Base-by-base conservation (phyloP, 2,329 filamentous ascomycete genomes). In the Metarhizium brunneum region DNA sequence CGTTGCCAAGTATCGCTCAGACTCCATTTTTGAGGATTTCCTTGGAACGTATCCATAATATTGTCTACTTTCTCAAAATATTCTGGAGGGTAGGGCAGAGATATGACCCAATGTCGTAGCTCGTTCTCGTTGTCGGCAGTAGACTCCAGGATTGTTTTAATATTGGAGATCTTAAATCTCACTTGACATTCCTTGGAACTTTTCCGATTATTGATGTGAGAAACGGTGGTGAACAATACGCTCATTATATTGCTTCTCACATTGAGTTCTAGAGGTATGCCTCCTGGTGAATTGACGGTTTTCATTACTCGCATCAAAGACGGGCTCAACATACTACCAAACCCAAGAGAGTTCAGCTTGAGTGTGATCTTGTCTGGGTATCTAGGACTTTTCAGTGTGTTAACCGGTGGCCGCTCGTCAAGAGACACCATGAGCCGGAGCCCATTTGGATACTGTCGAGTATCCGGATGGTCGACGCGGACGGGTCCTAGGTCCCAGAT, bases 281-380 rank as follows among this genome's bases (percentile, higher is more conserved):
- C 57, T 2, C 55, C 55, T 6, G 49, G 8, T 2, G 55, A 52
- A 2, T 55, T 29, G n/a, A 69, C 38, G 1, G 62, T 61, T 53
- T 78, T 78, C 76, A 88, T 81, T 8, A 75, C 68, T 65, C 85
- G 79, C 76, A 91, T 83, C 0, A 73, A 72, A 2, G 69, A 71
- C 4, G 80, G 76, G 1, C 76, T 69, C 1, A 77, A 62, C 69
- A 83, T 76, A 45, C 83, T 73, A 0, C 88, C 87, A 61, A 91
- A 86, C 18, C 83, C 77, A 2, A 91, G 63, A 0, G 70, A 71
- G 1, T 65, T 62, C 2, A 79, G 72, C 1, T 67, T 63, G 2
- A 84, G 59, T 16, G 64, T 72, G 67, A 80, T 68, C 20, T 64
- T 64, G 25, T 64, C 57, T 1, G 69, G 67, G 47, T 71, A 70